Evolutionary conservation across 2,329 filamentous ascomycete species (phyloP), one percentile per base, ranked within the genome.

Genomic region (Cucurbitaria berberidis): DNA sequence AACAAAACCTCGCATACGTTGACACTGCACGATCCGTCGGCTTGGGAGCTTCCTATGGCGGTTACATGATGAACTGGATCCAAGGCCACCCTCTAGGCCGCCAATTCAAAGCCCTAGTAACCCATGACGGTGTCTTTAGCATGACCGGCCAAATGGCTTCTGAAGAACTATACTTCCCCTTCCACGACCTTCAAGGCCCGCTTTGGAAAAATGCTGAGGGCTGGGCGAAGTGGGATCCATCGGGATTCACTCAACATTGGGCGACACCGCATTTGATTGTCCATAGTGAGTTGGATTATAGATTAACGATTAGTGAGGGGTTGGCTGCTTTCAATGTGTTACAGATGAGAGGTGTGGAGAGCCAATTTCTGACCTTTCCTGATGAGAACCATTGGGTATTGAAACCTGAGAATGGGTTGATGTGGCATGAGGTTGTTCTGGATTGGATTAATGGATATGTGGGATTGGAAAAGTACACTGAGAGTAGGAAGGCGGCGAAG

Each of bases 251-350:
- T 0, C 74, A 81, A 30, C 82, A 93, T 62, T 97, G 93, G 93
- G 79, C 84, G 1, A 97, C 93, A 0, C 95, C 95, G 0, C 88
- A 95, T 75, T 80, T 99, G 57, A 87, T 96, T 55, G 92, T 98
- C 48, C 93, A 98, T 75, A 93, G 87, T 68, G 91, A 95, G 66
- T 82, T 95, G 27, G 93, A 98, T 74, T 98, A 96, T 72, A 85
- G 93, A 16, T 79, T 97, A 22, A 89, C 92, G 0, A 87, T 98
- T 48, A 86, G 88, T 0, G 93, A 97, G 74, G 93, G 92, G 0
- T 75, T 96, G 47, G 84, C 89, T 2, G 89, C 91, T 46, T 96
- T 96, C 78, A 96, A 96, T 60, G 87, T 92, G 7, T 78, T 96
- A 26, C 92, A 96, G 76, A 84, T 86, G 21, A 83, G 84, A 46